These are phyloP conservation scores for Cinnamomum micranthum DNA, from an alignment of 164 flowering plant species.

Conservation along the genomic window DNA sequence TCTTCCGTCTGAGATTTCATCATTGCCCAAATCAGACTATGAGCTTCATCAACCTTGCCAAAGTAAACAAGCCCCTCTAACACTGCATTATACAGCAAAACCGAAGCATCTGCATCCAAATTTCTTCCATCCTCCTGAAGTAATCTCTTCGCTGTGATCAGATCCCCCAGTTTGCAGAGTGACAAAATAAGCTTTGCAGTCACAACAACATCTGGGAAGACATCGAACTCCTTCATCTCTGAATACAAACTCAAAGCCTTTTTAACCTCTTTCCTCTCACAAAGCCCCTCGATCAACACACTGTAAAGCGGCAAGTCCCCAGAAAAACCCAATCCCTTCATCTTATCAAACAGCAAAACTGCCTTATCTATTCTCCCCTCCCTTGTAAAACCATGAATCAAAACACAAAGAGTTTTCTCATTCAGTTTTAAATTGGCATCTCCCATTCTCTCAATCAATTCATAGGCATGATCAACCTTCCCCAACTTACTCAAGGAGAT, in stretches of 20 bases:
- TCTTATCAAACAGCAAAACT: constrained; percentile 53
- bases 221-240: constrained; percentile 58
- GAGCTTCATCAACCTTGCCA: constrained; percentile 50
- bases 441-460: constrained; percentile 61
- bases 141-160: constrained; percentile 16
- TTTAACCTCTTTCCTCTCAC: constrained; percentile 38
- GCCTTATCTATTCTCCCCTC: constrained; percentile 58
- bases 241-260: constrained; percentile 51
- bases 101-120: constrained; percentile 24
- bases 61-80: constrained; percentile 42
- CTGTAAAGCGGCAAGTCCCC: constrained; percentile 54
- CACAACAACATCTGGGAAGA: constrained; percentile 49
- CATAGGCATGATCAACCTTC: constrained; percentile 62
- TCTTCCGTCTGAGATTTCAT: constrained; percentile 20
- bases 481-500: constrained; percentile 67
- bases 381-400: constrained; percentile 73
- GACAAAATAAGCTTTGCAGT: constrained; percentile 39
- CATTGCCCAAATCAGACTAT: constrained; percentile 35
- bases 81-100: constrained; percentile 41
- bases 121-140: constrained; percentile 27
- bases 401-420: constrained; percentile 55
- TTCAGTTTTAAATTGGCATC: constrained; percentile 38
- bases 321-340: constrained; percentile 46
- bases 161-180: constrained; percentile 34
- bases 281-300: constrained; percentile 70